A percentile compares a stretch with the other conserved stretches of the same genome.
Conservation (phyloP, 176 grass and related monocot genomes). For the Secale cereale region DNA sequence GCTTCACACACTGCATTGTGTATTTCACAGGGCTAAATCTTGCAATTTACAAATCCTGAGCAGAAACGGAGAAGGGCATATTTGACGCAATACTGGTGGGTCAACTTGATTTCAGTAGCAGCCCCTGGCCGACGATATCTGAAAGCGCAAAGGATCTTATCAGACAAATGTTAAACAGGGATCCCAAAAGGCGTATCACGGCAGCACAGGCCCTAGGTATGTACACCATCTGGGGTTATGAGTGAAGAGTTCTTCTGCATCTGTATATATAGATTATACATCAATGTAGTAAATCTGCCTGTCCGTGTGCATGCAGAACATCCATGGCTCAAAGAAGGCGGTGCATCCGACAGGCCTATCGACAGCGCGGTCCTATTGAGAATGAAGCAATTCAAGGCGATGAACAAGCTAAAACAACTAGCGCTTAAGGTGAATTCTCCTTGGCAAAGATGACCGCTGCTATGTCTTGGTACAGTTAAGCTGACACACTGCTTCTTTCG, state of each 20-base stretch:
- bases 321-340: constrained; percentile 79
- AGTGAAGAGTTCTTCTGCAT: not conserved
- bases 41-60: constrained; percentile 18
- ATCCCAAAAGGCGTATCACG: constrained; percentile 58
- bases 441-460: not conserved
- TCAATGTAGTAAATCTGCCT: not conserved
- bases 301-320: constrained; percentile 56
- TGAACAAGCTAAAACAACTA: constrained; percentile 91
- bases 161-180: constrained; percentile 48
- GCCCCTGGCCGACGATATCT: constrained; percentile 71
- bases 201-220: constrained; percentile 61
- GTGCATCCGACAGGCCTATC: constrained; percentile 80
- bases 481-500: not conserved
- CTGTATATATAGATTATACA: not conserved
- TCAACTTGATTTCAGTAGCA: constrained; percentile 36
- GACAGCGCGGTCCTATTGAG: constrained; percentile 79
- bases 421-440: constrained; percentile 66
- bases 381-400: constrained; percentile 90
- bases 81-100: constrained; percentile 51
- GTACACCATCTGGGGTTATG: not conserved
- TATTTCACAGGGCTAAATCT: not conserved
- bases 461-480: not conserved
- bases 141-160: constrained; percentile 72
- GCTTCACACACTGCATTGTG: constrained; percentile 6
- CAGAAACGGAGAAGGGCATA: constrained; percentile 78